Conservation (phyloP, 2,329 filamentous ascomycete genomes). For the Fusarium begoniae region DNA sequence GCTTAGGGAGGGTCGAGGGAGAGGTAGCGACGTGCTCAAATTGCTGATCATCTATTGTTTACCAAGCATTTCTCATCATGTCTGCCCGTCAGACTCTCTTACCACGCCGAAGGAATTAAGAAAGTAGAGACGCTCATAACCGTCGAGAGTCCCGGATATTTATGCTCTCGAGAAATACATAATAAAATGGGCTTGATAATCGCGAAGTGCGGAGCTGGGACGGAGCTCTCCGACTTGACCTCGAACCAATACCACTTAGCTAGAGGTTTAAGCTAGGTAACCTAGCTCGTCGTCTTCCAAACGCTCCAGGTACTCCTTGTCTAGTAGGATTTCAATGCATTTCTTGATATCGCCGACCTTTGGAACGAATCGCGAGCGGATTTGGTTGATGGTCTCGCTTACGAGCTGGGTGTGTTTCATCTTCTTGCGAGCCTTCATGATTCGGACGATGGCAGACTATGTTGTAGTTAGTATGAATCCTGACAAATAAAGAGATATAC, state of each 20-base stretch:
- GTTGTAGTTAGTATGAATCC: conserved; percentile 36
- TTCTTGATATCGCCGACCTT: conserved; percentile 98
- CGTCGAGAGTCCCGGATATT: not conserved
- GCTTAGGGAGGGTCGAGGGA: not conserved
- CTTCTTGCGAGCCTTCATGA: conserved; percentile 99
- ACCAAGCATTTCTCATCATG: conserved; percentile 11
- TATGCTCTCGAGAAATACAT: conserved; percentile 8
- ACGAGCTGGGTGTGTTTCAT: conserved; percentile 98
- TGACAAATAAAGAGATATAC: conserved; percentile 42
- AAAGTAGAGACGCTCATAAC: conserved; percentile 13
- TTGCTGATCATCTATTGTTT: conserved; percentile 31
- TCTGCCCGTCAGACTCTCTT: conserved; percentile 13
- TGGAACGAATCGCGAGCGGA: conserved; percentile 90
- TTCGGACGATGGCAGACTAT: conserved; percentile 96
- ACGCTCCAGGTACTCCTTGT: conserved; percentile 98
- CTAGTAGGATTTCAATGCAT: conserved; percentile 96
- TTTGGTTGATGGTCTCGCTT: conserved; percentile 94
- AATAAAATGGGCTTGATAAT: conserved; percentile 1
- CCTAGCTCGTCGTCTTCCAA: conserved; percentile 93
- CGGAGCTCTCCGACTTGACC: not conserved
- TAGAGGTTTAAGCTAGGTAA: conserved; percentile 78
- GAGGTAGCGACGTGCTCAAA: conserved; percentile 2
- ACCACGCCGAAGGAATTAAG: conserved; percentile 21
- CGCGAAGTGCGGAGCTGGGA: not conserved
- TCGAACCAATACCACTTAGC: not conserved